Evolutionary conservation across 2,329 filamentous ascomycete genomes (phyloP), one percentile per base, ranked within the genome.

Genomic region (Alternaria arbusti): DNA sequence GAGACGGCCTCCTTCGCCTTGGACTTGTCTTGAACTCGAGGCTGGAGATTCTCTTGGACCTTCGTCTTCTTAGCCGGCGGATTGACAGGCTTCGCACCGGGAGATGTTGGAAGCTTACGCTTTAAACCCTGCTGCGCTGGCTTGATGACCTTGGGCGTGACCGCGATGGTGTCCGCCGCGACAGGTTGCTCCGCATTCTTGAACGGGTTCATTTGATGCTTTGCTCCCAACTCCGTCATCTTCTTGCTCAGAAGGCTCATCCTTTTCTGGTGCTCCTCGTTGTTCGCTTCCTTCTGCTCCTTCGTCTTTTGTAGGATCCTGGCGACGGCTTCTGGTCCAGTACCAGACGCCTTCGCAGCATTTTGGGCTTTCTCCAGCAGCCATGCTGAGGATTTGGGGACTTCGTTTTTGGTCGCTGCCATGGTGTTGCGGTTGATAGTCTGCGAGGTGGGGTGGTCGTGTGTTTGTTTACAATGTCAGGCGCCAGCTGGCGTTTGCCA

Each of bases 351-450:
- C 22, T 54, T 54, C 12, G 17, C 26, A 11, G 61, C 20, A 20
- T 57, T 32, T 40, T 43, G 20, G 20, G 66, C 63, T 11, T n/a
- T 43, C 10, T 46, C 46, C 5, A 52, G 13, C 36, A 68, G 50
- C 60, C 52, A 63, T 46, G 32, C 54, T 22, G 57, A 58, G 3
- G 54, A 13, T 22, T 44, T 52, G 40, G 17, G 13, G n/a, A 51
- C 15, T 11, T 52, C 12, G 22, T 46, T 51, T 0, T 51, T 54
- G 20, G 45, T 5, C 1, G 6, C 6, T 25, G 17, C 43, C 59
- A 63, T 63, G 5, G 36, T 54, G 50, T 43, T 40, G 25, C 46
- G 15, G n/a, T 45, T 58, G 50, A 22, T 47, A 36, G 25, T 36
- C 15, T 47, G 28, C 52, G 10, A 32, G 25, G 26, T 25, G 26